Evolutionary conservation across 306 rosid genomes (phyloP), one percentile per base, ranked within the genome.

Genomic region (Begonia peltatifolia): DNA sequence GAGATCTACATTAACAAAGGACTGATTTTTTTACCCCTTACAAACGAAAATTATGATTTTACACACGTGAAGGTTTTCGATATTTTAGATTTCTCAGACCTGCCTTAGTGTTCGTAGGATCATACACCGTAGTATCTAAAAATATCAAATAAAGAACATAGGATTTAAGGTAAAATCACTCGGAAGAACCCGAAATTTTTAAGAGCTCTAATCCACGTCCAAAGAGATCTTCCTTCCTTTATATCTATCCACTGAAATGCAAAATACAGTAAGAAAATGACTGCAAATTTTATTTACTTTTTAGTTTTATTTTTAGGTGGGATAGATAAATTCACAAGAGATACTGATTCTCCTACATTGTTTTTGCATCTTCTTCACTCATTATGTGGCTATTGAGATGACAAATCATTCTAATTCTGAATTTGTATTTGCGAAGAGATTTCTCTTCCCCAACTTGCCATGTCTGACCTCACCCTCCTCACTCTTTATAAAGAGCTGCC

Each of bases 381-480:
- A 60, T 65, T 74, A 42, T 66, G 77, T 83, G 89, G 89, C 61
- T 67, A 65, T 53, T 58, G 68, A 69, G 55, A 44, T 54, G 67
- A 76, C 93, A 80, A 72, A 77, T 59, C 63, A 59, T 59, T 47
- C 2, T 16, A 18, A 50, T 59, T 50, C 63, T 43, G 36, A 2
- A 14, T 36, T 49, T 36, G 46, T n/a, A 38, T 12, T 12, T 2
- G 36, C n/a, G 15, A 58, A 59, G 9, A 16, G 14, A 10, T 58
- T 46, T 42, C 46, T 12, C 4, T 30, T 49, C 11, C 46, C 44
- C 58, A 61, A 61, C 47, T 52, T 50, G 65, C 51, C 20, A 13
- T 13, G 14, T 57, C 65, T 42, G 14, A 23, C 43, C 43, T 17
- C 6, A 17, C 12, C 11, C 0, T 11, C 42, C 49, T 20, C 2